A percentile compares a stretch with the other conserved stretches of the same genome.
These are phyloP conservation scores for Lathyrus oleraceus DNA, from an alignment of 306 rosid species.

Conservation along the genomic window DNA sequence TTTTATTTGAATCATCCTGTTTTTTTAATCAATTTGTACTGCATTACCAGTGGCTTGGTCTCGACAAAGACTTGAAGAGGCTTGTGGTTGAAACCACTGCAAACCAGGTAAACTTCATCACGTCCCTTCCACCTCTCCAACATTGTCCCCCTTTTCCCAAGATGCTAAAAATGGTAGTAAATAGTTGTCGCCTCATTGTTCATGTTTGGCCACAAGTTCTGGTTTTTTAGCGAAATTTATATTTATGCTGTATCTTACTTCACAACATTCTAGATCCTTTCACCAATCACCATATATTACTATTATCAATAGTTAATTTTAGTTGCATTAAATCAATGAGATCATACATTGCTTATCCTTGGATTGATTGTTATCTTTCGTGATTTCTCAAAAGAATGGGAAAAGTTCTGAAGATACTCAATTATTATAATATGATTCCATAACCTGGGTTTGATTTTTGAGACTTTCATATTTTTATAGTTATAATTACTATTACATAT, in stretches of 20 bases:
- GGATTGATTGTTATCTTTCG: neutral
- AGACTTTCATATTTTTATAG: constrained; percentile 1
- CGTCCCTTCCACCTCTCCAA: constrained; percentile 9
- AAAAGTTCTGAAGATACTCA: neutral
- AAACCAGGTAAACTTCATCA: constrained; percentile 68
- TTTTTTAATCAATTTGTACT: constrained; percentile 29
- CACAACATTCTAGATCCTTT: constrained; percentile 12
- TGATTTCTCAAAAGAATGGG: constrained; percentile 7
- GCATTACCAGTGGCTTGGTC: constrained; percentile 87
- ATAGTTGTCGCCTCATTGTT: neutral
- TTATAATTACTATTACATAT: neutral
- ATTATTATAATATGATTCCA: neutral
- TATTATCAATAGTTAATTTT: neutral
- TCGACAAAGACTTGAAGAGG: constrained; percentile 83
- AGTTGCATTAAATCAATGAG: neutral
- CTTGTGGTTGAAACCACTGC: constrained; percentile 90
- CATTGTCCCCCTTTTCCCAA: neutral
- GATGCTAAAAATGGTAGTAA: neutral
- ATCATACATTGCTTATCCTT: neutral
- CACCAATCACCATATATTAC: neutral
- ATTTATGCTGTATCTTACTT: constrained; percentile 7
- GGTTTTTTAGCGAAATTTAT: neutral
- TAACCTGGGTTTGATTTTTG: constrained; percentile 11
- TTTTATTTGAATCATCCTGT: constrained; percentile 9
- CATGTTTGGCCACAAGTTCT: constrained; percentile 18